phyloP scores from a whole-genome alignment of 306 rosid species.

The Vigna unguiculata region DNA sequence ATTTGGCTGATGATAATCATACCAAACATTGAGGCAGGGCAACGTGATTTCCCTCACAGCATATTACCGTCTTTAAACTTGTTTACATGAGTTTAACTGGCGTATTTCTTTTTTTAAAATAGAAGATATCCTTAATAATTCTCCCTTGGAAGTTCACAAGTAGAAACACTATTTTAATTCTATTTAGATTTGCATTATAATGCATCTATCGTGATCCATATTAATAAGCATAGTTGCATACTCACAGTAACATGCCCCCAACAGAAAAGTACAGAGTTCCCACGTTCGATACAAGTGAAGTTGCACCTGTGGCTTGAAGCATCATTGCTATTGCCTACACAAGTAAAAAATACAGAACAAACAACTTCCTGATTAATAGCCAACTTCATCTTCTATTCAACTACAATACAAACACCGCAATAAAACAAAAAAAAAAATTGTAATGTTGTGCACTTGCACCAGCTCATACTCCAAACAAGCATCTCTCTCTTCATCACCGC shows the following conservation, averaged over 20 bases:
- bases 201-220: conserved; percentile 35
- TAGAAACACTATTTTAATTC: conserved; percentile 24
- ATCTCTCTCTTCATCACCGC: conserved; percentile 1
- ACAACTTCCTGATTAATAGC: conserved; percentile 23
- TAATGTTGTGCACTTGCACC: not conserved
- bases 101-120: not conserved
- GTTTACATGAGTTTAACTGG: conserved; percentile 17
- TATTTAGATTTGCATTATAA: conserved; percentile 11
- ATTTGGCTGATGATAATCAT: conserved; percentile 27
- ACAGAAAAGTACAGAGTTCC: conserved; percentile 79
- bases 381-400: not conserved
- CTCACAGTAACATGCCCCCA: conserved; percentile 97
- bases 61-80: not conserved
- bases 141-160: not conserved
- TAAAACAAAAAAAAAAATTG: conserved; percentile 1
- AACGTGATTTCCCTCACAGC: conserved; percentile 2
- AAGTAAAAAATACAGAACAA: conserved; percentile 25
- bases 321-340: conserved; percentile 75
- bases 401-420: conserved; percentile 24
- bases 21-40: conserved; percentile 15
- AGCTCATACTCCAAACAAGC: conserved; percentile 32
- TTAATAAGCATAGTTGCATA: conserved; percentile 54
- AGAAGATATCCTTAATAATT: conserved; percentile 8
- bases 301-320: conserved; percentile 83
- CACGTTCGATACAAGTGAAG: conserved; percentile 52